Percentiles rank a stretch among this genome's conserved stretches.
Conservation (phyloP, 805 yeast genomes). For the Ogataea siamensis region DNA sequence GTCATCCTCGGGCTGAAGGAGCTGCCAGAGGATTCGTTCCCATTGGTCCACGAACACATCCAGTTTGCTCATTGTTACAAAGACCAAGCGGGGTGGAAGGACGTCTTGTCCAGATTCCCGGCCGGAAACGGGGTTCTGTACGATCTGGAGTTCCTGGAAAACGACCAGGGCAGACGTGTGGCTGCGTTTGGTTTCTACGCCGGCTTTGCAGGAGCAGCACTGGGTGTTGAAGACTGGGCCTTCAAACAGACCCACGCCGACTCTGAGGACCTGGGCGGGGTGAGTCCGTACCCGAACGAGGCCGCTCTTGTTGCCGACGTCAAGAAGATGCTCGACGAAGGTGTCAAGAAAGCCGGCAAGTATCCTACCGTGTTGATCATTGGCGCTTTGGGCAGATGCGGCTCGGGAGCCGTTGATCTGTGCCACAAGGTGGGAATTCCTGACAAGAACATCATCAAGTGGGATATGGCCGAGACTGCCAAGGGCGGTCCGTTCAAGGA, state of each 20-base stretch:
- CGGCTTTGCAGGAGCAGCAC: conserved; percentile 99
- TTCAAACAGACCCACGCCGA: conserved; percentile 76
- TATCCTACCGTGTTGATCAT: conserved; percentile 82
- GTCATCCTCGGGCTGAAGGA: conserved; percentile 93
- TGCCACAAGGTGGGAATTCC: conserved; percentile 85
- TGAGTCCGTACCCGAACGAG: conserved; percentile 82
- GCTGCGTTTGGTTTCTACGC: conserved; percentile 99
- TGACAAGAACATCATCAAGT: conserved; percentile 74
- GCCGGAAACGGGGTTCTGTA: conserved; percentile 88
- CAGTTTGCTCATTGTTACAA: conserved; percentile 99
- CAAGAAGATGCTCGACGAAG: conserved; percentile 53
- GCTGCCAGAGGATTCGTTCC: conserved; percentile 90
- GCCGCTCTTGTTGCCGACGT: conserved; percentile 69
- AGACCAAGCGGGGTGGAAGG: conserved; percentile 96
- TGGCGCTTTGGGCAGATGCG: conserved; percentile 99
- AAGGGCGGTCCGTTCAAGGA: conserved; percentile 97
- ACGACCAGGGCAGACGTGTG: conserved; percentile 95
- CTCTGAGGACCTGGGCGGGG: conserved; percentile 70
- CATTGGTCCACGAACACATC: conserved; percentile 91
- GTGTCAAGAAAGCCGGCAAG: conserved; percentile 56
- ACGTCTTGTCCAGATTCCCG: conserved; percentile 84
- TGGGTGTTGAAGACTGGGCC: conserved; percentile 93
- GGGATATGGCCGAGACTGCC: conserved; percentile 98
- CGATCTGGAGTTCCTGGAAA: conserved; percentile 91
- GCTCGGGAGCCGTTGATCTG: conserved; percentile 91